Evolutionary conservation across 371 early-diverging fungal genomes (phyloP), one percentile per base, ranked within the genome.

Genomic region (Amoeboaphelidium protococcarum): DNA sequence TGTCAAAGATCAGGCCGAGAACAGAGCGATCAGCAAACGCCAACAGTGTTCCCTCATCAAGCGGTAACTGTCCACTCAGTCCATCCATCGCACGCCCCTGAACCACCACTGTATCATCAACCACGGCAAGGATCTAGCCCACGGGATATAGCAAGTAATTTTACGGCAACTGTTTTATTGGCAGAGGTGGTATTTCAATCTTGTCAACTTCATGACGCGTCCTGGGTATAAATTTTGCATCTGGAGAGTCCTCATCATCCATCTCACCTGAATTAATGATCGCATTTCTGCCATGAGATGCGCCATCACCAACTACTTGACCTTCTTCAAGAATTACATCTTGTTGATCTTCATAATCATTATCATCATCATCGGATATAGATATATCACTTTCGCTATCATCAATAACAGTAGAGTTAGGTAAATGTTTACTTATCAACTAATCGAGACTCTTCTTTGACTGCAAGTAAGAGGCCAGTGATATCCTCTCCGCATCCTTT

Each of bases 1-100:
- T 85, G 47, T 94, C 95, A 58, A 76, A 86, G 0, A 88, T 68
- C 68, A 71, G 49, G 1, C 87, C 94, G 40, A 92, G 54, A 1
- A 78, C 58, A 6, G 56, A 57, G 23, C 77, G 60, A 48, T 82
- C 73, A 13, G 61, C 66, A 3, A 60, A 68, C 49, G 74, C 70
- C n/a, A 89, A 58, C 16, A 87, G 46, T 2, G 73, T 77, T 12
- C 79, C 91, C 2, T 65, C 57, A 54, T 89, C 90, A 41, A 92
- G 58, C 2, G 77, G 78, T 1, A n/a, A n/a, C n/a, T n/a, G n/a
- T n/a, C 62, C 62, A 16, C 54, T 45, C 20, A 70, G 66, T 6
- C 67, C 68, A 16, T 60, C 53, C 1, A 62, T 51, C 12, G 56
- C 48, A 1, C 78, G 65, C 45, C 37, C 16, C 37, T 74, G 60